phyloP scores from a whole-genome alignment of 2,329 filamentous ascomycete genomes.

The Ceratocystis smalleyi region DNA sequence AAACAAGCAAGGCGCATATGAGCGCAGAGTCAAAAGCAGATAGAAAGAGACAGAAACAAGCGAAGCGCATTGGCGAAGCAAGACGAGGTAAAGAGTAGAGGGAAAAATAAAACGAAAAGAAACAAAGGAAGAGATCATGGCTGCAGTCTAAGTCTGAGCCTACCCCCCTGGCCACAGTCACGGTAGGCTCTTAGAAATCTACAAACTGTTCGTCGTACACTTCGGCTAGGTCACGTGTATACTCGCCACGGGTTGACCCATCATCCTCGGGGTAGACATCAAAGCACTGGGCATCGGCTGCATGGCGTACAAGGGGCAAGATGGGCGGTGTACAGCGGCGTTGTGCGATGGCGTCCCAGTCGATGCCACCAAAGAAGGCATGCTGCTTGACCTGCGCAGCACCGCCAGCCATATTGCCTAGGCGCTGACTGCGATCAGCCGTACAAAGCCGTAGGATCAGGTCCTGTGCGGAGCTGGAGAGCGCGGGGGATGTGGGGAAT shows the following conservation, averaged over 20 bases:
- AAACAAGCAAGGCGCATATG: neutral
- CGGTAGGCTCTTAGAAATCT: conserved; percentile 42
- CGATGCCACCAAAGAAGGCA: conserved; percentile 55
- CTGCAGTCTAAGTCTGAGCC: neutral
- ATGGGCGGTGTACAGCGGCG: conserved; percentile 54
- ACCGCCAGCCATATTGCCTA: conserved; percentile 66
- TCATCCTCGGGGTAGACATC: conserved; percentile 70
- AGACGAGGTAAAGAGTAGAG: neutral
- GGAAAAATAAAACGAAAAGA: neutral
- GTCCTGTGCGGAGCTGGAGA: conserved; percentile 55
- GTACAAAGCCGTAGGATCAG: conserved; percentile 64
- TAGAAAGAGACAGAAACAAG: neutral
- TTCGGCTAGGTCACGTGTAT: conserved; percentile 51
- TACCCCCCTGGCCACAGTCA: neutral
- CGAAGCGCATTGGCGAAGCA: neutral
- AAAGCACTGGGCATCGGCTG: conserved; percentile 66
- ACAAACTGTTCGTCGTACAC: conserved; percentile 58
- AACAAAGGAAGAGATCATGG: neutral
- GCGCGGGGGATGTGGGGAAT: conserved; percentile 51
- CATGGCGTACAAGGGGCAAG: conserved; percentile 54
- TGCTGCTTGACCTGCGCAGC: conserved; percentile 58
- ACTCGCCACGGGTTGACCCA: conserved; percentile 35
- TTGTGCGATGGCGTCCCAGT: conserved; percentile 58
- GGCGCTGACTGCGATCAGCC: conserved; percentile 58
- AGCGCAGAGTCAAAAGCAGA: neutral